phyloP scores from a whole-genome alignment of 2,329 filamentous ascomycete species.

The Hirsutella rhossiliensis region DNA sequence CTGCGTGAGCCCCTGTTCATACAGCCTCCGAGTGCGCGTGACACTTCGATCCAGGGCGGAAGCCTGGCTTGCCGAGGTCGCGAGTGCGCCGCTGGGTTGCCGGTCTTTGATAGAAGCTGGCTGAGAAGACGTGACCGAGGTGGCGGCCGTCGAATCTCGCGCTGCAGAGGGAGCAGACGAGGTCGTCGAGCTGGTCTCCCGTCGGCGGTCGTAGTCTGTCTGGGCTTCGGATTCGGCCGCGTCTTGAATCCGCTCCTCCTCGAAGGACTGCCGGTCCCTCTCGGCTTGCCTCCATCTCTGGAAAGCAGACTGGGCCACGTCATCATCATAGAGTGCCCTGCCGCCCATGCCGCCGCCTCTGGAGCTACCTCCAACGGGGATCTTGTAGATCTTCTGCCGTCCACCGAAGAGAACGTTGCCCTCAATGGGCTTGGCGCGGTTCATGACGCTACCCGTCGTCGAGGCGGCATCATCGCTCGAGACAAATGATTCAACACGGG shows the following conservation, averaged over 20 bases:
- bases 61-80: slow-evolving; percentile 23
- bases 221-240: slow-evolving; percentile 33
- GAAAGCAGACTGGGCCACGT: slow-evolving; percentile 73
- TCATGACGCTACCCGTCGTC: slow-evolving; percentile 63
- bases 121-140: slow-evolving; percentile 69
- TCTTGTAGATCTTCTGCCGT: slow-evolving; percentile 89
- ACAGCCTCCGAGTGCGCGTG: slow-evolving; percentile 63
- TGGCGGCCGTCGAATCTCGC: slow-evolving; percentile 76
- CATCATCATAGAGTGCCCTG: slow-evolving; percentile 72
- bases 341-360: slow-evolving; percentile 46
- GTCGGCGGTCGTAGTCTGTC: slow-evolving; percentile 57
- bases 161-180: slow-evolving; percentile 56
- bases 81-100: slow-evolving; percentile 22
- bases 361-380: slow-evolving; percentile 40
- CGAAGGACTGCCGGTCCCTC: slow-evolving; percentile 37
- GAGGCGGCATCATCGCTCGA: slow-evolving; percentile 63
- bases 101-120: slow-evolving; percentile 39
- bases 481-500: slow-evolving; percentile 52
- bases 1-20: slow-evolving; percentile 71
- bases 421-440: slow-evolving; percentile 66
- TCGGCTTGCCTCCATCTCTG: slow-evolving; percentile 59
- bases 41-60: slow-evolving; percentile 48
- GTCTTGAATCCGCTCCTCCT: slow-evolving; percentile 25
- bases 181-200: slow-evolving; percentile 78
- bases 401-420: slow-evolving; percentile 92